Evolutionary conservation across 2,329 filamentous ascomycete genomes (phyloP), one percentile per base, ranked within the genome.

Genomic region (Trichoderma citrinoviride): DNA sequence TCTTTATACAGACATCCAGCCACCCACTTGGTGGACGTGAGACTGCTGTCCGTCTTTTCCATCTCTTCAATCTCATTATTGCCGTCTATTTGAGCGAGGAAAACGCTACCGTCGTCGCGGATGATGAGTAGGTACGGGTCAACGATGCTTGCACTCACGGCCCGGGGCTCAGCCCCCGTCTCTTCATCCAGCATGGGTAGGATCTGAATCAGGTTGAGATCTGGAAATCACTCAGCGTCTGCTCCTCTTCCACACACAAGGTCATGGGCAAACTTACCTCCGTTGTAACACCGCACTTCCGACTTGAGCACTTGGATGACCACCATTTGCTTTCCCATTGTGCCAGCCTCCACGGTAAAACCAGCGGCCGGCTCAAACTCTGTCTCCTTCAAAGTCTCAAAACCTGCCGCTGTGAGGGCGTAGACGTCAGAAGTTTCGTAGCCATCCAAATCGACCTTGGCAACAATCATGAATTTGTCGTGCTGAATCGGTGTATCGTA

Each of bases 341-440:
- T 90, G 17, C 91, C 92, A 19, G 95, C 90, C 70, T 96, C 90
- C 53, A 98, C 83, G 0, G 95, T 97, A 37, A 89, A 86, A 27
- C 93, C 95, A 67, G 93, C 92, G 52, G 92, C 91, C 4, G 90
- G 88, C 67, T 99, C 96, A 73, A 98, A 97, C 72, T 99, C 95
- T 0, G 93, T 92, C 44, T 90, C 92, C 41, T 87, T 86, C 7
- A 94, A 83, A 44, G 90, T 87, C 73, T 93, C 89, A 65, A 96
- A 87, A 3, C 87, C 87, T 33, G 87, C 87, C 1, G 85, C 86
- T n/a, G 88, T 90, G 44, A 94, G 81, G 46, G 86, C 84, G 71
- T 93, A 93, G 2, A 96, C 88, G 63, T 91, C 87, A 0, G 92
- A 94, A 49, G 87, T 88, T 75, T 94, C 91, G 65, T 87, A 88